These are phyloP conservation scores for Trichocladium antarcticum DNA, from an alignment of 495 filamentous ascomycete species.

Conservation along the genomic window DNA sequence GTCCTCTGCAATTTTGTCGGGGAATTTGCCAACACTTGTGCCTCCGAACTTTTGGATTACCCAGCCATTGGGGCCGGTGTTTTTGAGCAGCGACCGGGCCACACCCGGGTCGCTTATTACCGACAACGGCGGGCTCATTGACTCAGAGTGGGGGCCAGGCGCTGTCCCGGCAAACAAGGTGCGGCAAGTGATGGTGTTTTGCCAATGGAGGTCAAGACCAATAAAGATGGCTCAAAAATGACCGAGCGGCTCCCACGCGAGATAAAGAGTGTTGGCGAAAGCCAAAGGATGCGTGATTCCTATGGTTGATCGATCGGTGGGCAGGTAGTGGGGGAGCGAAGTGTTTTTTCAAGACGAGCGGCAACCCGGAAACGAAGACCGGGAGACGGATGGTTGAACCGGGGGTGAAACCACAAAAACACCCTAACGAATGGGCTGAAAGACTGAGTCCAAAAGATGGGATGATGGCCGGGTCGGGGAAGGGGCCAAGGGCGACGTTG, in stretches of 20 bases:
- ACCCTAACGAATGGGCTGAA: background rate
- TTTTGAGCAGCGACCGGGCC: constrained; percentile 21
- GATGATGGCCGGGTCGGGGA: background rate
- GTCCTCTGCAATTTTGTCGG: constrained; percentile 31
- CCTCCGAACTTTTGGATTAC: constrained; percentile 82
- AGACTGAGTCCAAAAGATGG: constrained; percentile 3
- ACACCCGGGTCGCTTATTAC: constrained; percentile 9
- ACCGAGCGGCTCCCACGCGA: background rate
- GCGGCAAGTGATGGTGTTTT: background rate
- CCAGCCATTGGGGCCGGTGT: constrained; percentile 42
- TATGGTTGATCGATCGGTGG: background rate
- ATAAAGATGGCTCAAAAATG: background rate
- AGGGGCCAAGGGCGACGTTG: background rate
- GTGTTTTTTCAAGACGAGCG: constrained; percentile 3
- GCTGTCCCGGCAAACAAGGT: background rate
- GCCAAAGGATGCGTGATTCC: background rate
- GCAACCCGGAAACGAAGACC: background rate
- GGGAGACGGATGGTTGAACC: background rate
- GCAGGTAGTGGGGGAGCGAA: background rate
- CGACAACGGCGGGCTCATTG: constrained; percentile 11
- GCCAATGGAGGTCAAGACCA: background rate
- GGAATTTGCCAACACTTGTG: constrained; percentile 48
- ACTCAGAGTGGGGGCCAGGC: constrained; percentile 6
- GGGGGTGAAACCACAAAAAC: background rate
- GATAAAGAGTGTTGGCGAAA: background rate